Conservation (phyloP, 192 early-diverging fungal species). For the Linnemannia elongata region DNA sequence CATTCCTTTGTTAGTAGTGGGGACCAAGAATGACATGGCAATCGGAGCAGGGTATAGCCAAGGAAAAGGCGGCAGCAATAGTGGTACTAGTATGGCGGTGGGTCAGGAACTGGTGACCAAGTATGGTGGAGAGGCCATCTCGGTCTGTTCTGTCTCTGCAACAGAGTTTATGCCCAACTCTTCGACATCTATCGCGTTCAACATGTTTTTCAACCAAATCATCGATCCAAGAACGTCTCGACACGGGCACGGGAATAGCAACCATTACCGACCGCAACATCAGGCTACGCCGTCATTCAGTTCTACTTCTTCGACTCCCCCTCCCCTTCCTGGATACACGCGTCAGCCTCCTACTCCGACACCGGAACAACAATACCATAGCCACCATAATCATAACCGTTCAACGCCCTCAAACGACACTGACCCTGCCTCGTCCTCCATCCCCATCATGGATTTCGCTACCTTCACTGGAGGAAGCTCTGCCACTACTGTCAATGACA, state of each 20-base stretch:
- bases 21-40: constrained; percentile 41
- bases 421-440: constrained; percentile 2
- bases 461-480: constrained; percentile 34
- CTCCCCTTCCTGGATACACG: not conserved
- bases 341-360: constrained; percentile 25
- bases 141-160: constrained; percentile 30
- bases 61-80: not conserved
- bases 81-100: not conserved
- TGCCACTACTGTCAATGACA: not conserved
- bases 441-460: constrained; percentile 52
- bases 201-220: constrained; percentile 43
- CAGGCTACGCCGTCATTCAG: not conserved
- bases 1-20: constrained; percentile 43
- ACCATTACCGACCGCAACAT: not conserved
- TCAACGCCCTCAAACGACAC: not conserved
- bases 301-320: not conserved
- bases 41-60: not conserved
- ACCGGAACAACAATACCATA: not conserved
- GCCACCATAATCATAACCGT: not conserved
- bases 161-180: constrained; percentile 50
- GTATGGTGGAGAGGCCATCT: constrained; percentile 46
- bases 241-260: not conserved
- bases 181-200: constrained; percentile 39
- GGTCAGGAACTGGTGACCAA: constrained; percentile 23
- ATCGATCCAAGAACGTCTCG: constrained; percentile 18